phyloP scores from a whole-genome alignment of 2,329 filamentous ascomycete species.

The Xylariomycetidae sp. region DNA sequence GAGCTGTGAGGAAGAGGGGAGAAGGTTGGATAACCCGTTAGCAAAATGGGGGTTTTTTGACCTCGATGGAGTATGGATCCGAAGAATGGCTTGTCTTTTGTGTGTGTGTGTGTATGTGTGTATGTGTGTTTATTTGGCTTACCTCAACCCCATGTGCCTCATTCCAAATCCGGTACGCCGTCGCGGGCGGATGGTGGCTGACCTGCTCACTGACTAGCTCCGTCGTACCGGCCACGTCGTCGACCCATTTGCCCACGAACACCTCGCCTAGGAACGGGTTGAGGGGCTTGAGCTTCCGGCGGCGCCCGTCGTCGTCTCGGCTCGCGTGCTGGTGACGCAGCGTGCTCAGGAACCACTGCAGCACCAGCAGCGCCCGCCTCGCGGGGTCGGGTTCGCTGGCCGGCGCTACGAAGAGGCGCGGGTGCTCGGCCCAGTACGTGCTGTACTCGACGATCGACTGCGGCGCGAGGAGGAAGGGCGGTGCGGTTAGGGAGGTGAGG shows the following conservation, averaged over 20 bases:
- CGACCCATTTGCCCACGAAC: constrained; percentile 87
- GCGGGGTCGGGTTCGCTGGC: constrained; percentile 73
- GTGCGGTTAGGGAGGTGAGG: constrained; percentile 73
- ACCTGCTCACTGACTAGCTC: constrained; percentile 92
- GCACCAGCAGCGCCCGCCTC: constrained; percentile 79
- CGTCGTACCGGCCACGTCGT: constrained; percentile 75
- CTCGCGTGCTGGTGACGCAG: constrained; percentile 79
- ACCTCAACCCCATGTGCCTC: constrained; percentile 66
- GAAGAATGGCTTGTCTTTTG: too few species aligned
- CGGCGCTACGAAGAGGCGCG: constrained; percentile 73
- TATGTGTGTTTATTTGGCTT: neutral
- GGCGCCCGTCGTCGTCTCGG: constrained; percentile 73
- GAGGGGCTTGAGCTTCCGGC: constrained; percentile 88
- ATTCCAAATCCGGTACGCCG: constrained; percentile 91
- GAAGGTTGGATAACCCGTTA: too few species aligned
- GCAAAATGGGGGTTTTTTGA: too few species aligned
- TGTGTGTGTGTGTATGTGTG: constrained; percentile 1
- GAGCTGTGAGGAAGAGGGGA: constrained; percentile 35
- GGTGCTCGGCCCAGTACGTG: constrained; percentile 78
- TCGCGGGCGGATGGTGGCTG: constrained; percentile 88
- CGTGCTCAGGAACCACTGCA: constrained; percentile 94
- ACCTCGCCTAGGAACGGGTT: constrained; percentile 96
- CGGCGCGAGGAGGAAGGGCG: constrained; percentile 75
- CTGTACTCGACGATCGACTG: constrained; percentile 78
- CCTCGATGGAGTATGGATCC: too few species aligned